Percentiles rank a stretch among this genome's conserved stretches.
Evolutionary conservation across 768 basidiomycete species (phyloP).

Genomic region (Mycena floridula): DNA sequence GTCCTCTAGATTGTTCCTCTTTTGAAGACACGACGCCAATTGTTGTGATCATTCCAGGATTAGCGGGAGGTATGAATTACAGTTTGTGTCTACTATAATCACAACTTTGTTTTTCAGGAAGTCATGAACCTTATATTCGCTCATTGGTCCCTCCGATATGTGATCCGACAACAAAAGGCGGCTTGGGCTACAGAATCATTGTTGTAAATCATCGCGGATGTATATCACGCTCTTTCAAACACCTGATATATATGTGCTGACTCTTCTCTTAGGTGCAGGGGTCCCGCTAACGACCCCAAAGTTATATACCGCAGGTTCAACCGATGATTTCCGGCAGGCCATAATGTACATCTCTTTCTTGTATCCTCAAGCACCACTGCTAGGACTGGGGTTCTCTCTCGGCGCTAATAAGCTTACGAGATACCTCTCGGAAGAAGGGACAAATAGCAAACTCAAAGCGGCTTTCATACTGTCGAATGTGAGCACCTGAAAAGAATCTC

Average conservation of each 20-base stretch:
- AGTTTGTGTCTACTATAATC: background rate
- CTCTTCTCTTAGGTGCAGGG: conserved; percentile 60
- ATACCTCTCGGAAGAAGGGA: conserved; percentile 82
- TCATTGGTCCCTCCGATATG: conserved; percentile 73
- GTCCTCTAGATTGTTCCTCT: conserved; percentile 19
- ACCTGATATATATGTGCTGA: conserved; percentile 6
- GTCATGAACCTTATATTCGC: conserved; percentile 89
- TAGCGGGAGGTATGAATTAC: conserved; percentile 8
- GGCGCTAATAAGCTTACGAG: conserved; percentile 88
- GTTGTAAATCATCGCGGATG: conserved; percentile 94
- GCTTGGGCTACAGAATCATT: conserved; percentile 83
- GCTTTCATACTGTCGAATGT: conserved; percentile 73
- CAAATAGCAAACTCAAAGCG: conserved; percentile 49
- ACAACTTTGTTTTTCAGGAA: conserved; percentile 42
- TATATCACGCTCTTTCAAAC: conserved; percentile 29
- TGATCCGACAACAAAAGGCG: conserved; percentile 64
- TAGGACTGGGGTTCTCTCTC: conserved; percentile 92
- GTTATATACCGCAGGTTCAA: conserved; percentile 84
- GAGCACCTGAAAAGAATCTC: too few relatives aligned
- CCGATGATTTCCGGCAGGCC: conserved; percentile 81
- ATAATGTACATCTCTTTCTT: conserved; percentile 64
- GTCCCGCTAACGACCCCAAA: conserved; percentile 78
- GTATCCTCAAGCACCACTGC: conserved; percentile 75
- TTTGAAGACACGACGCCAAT: conserved; percentile 10
- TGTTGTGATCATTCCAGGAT: conserved; percentile 20